Percentiles rank a stretch among this genome's conserved stretches.
These are phyloP conservation scores for Nicotiana noctiflora DNA, from an alignment of 257 asterid genomes.

Conservation along the genomic window DNA sequence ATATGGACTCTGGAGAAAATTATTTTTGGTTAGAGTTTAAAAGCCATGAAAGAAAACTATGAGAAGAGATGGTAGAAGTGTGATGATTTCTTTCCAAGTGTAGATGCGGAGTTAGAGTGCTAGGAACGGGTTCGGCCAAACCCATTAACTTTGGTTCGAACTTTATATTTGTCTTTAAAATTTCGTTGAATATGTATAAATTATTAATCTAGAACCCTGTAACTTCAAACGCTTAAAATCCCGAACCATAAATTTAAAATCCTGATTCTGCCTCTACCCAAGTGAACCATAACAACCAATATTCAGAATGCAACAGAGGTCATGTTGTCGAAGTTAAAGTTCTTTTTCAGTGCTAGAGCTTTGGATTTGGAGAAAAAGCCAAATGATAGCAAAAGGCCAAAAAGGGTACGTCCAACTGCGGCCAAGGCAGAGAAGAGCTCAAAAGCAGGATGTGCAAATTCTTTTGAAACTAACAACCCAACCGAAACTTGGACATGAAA, in stretches of 20 bases:
- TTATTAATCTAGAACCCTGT: no score
- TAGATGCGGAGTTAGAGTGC: no score
- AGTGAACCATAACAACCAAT: slow-evolving; percentile 78
- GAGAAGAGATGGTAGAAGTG: slow-evolving; percentile 60
- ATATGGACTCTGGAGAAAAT: no score
- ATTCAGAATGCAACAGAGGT: slow-evolving; percentile 13
- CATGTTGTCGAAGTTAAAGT: slow-evolving; percentile 78
- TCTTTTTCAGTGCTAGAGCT: slow-evolving; percentile 69
- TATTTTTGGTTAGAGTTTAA: no score
- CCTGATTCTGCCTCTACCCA: no score
- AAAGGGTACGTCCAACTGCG: slow-evolving; percentile 72
- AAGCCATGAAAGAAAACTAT: slow-evolving; percentile 41
- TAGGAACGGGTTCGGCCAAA: no score
- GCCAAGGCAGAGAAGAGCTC: slow-evolving; percentile 66
- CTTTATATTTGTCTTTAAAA: no score
- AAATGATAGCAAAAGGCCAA: slow-evolving; percentile 84
- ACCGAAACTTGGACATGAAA: slow-evolving; percentile 58
- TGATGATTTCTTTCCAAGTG: slow-evolving; percentile 75
- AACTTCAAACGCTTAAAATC: no score
- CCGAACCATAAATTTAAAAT: no score
- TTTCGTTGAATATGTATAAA: no score
- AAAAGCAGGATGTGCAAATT: slow-evolving; percentile 85
- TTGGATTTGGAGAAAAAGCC: slow-evolving; percentile 79
- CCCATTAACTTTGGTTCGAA: no score
- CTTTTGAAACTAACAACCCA: slow-evolving; percentile 69